These are phyloP conservation scores for Colletotrichum cereale DNA, from an alignment of 2,329 filamentous ascomycete genomes.

Conservation along the genomic window DNA sequence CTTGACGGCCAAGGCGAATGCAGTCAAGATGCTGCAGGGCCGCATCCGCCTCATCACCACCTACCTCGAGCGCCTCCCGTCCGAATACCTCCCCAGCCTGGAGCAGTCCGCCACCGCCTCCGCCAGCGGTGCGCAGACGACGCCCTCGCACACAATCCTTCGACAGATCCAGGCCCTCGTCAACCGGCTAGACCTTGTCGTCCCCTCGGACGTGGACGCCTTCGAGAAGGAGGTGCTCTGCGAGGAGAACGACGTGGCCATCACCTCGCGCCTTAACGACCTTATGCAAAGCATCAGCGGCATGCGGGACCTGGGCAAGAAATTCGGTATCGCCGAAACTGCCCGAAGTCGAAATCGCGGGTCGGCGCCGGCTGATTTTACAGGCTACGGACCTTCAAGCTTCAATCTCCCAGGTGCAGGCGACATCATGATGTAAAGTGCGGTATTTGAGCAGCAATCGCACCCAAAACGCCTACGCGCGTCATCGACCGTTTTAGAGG, in stretches of 20 bases:
- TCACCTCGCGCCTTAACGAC: constrained; percentile 81
- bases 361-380: constrained; percentile 9
- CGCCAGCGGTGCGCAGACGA: constrained; percentile 50
- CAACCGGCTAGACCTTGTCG: constrained; percentile 83
- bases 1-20: constrained; percentile 90
- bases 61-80: constrained; percentile 82
- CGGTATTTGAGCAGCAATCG: neutral
- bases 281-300: constrained; percentile 80
- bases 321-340: constrained; percentile 72
- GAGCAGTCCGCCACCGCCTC: constrained; percentile 48
- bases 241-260: constrained; percentile 86
- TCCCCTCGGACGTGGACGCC: constrained; percentile 74
- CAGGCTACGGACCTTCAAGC: constrained; percentile 37
- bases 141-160: constrained; percentile 78
- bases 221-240: constrained; percentile 79
- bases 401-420: constrained; percentile 43
- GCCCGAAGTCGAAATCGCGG: constrained; percentile 45
- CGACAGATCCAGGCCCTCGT: constrained; percentile 90
- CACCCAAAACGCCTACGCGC: neutral
- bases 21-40: constrained; percentile 90
- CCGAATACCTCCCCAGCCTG: constrained; percentile 69
- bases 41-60: constrained; percentile 78
- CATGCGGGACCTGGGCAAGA: constrained; percentile 80
- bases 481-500: neutral
- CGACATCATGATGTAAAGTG: constrained; percentile 45